These are phyloP conservation scores for Aspergillus bertholletiae DNA, from an alignment of 495 filamentous ascomycete species.

Conservation along the genomic window DNA sequence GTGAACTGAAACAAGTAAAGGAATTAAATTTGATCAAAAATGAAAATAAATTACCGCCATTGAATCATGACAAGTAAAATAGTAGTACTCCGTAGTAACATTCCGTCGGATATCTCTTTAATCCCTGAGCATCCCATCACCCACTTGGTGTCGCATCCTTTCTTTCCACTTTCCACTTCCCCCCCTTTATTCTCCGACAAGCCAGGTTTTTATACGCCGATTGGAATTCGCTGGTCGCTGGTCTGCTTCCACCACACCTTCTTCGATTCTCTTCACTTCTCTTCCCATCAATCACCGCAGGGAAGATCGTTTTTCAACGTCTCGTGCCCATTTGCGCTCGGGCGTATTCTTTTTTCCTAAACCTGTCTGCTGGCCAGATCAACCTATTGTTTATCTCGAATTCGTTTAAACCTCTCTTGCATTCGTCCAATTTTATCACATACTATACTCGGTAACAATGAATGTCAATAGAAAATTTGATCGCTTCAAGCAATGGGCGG, in stretches of 20 bases:
- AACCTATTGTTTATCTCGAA: background rate
- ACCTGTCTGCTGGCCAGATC: background rate
- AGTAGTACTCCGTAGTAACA: background rate
- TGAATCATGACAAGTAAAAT: background rate
- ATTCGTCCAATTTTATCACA: background rate
- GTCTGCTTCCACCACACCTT: background rate
- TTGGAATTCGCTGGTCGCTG: background rate
- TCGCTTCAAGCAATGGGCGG: slow-evolving; percentile 97
- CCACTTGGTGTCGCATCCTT: slow-evolving; percentile 2
- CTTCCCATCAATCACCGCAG: background rate
- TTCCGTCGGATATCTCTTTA: background rate
- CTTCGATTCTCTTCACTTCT: background rate
- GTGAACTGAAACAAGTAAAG: background rate
- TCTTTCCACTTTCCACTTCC: slow-evolving; percentile 18
- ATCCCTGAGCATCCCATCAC: background rate
- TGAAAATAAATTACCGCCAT: background rate
- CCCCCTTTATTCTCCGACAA: background rate
- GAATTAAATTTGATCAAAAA: background rate
- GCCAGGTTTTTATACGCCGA: background rate
- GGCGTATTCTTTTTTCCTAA: background rate
- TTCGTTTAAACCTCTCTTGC: slow-evolving; percentile 9
- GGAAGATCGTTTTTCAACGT: background rate
- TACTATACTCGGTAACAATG: slow-evolving; percentile 49
- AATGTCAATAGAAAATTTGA: slow-evolving; percentile 95
- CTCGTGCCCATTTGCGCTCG: background rate